Evolutionary conservation across 2,329 filamentous ascomycete species (phyloP), one percentile per base, ranked within the genome.

Genomic region (Cladobotryum mycophilum): DNA sequence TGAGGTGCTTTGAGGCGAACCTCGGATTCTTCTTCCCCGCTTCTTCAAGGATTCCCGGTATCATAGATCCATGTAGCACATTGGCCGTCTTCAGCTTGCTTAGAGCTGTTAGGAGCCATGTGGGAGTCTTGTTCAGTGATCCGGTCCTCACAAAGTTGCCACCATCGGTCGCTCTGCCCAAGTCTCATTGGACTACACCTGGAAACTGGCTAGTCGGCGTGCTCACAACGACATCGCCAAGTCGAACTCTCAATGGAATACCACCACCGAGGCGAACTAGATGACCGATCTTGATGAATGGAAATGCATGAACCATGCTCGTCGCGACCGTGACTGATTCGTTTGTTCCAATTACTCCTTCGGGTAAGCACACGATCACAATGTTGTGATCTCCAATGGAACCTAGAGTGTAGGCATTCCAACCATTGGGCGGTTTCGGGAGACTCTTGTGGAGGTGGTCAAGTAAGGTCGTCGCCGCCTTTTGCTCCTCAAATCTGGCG

Each of bases 101-200:
- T 4, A 53, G n/a, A 12, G 47, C 47, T 11, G 51, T 48, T 3
- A 51, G 45, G 6, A 48, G 18, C 15, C 40, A 22, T n/a, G 33
- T 47, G 3, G 52, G 52, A 6, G 48, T 44, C 36, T 34, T 41
- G 9, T 46, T 25, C 13, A 52, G 25, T 5, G 20, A 25, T 2
- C 49, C 49, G 3, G 42, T 54, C 9, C 38, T 35, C 15, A 18
- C 30, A n/a, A 53, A 53, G 0, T 41, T n/a, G 6, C 36, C 48
- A 8, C 42, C 47, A 30, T 7, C 6, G 4, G 25, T 30, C 8
- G 30, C 22, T 6, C 18, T 46, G 4, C 44, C 44, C 11, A 11
- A 22, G 22, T 46, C 44, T 5, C 35, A 46, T n/a, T 35, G 25
- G 14, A 46, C 12, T 3, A 36, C 44, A 35, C 30, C 44, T 11